These are phyloP conservation scores for Secale cereale DNA, from an alignment of 176 grass and related monocot genomes.

Conservation along the genomic window DNA sequence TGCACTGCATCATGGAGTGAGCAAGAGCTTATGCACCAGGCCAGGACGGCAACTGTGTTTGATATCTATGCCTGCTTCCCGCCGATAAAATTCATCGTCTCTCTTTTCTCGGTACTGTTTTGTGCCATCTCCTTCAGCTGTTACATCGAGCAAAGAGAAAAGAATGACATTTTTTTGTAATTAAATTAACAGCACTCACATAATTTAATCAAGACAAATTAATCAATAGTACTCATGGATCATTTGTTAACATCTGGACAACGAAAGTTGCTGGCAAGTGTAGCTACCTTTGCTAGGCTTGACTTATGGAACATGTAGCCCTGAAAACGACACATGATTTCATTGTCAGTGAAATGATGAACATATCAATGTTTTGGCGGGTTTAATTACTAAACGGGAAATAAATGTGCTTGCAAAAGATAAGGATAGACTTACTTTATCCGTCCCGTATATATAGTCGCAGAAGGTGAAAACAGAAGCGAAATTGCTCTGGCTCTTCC, in stretches of 20 bases:
- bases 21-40: neutral
- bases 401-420: neutral
- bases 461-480: neutral
- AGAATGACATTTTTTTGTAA: neutral
- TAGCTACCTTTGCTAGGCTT: neutral
- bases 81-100: neutral
- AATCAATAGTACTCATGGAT: no score
- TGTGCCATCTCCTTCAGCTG: neutral
- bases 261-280: no score
- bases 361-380: neutral
- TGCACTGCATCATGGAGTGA: no score
- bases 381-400: neutral
- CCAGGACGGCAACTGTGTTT: neutral
- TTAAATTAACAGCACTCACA: neutral
- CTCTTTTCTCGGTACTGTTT: neutral
- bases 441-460: neutral
- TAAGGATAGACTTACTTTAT: neutral
- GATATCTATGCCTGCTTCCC: neutral
- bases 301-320: neutral
- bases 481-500: neutral
- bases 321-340: neutral
- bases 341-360: neutral
- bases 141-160: neutral
- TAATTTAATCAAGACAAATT: no score
- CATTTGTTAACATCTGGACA: no score